Base-by-base conservation (phyloP, 768 basidiomycete species). In the Lentinula boryana region DNA sequence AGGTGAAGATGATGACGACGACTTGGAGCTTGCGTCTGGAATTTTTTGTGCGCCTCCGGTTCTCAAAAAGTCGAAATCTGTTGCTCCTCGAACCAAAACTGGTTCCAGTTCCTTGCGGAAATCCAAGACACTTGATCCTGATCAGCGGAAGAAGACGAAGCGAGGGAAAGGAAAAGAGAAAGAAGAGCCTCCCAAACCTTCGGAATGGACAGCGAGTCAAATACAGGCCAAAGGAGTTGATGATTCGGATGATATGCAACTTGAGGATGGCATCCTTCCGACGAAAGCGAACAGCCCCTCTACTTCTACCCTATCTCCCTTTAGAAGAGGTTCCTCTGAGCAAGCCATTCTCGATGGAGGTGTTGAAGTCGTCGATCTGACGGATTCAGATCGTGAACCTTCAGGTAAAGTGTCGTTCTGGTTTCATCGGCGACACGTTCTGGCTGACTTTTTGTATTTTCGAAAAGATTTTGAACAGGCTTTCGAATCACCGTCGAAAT, bases 1-100 rank as follows among this genome's bases (percentile, higher is more conserved):
- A 9, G 84, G 81, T 6, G 71, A 85, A 35, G 85, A 87, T 61
- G 89, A 91, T 62, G 86, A 87, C 5, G 81, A 80, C 23, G 91
- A 92, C 66, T 71, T 76, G 66, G 88, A 87, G 43, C 77, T 92
- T 13, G 85, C 86, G 64, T 80, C 80, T 2, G 87, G 83, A 4
- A 68, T 87, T 23, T 61, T 76, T 23, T 69, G 71, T 63, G 70
- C 68, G 44, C 72, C 77, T 6, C 83, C 82, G 41, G 80, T 43
- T 79, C 78, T 57, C 10, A 52, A 52, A 18, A 58, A 52, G 27
- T 84, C 88, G 16, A 73, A 65, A 8, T 44, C 73, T 15, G 16
- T 68, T 8, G 69, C 72, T 35, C 65, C 71, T 65, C 72, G 12
- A 68, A 69, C 36, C 62, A 70, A 4, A 73, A 64, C 63, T 74